A percentile compares a stretch with the other conserved stretches of the same genome.
These are phyloP conservation scores for Perkinsus olseni DNA, from an alignment of 169 alveolate genomes.

Conservation along the genomic window DNA sequence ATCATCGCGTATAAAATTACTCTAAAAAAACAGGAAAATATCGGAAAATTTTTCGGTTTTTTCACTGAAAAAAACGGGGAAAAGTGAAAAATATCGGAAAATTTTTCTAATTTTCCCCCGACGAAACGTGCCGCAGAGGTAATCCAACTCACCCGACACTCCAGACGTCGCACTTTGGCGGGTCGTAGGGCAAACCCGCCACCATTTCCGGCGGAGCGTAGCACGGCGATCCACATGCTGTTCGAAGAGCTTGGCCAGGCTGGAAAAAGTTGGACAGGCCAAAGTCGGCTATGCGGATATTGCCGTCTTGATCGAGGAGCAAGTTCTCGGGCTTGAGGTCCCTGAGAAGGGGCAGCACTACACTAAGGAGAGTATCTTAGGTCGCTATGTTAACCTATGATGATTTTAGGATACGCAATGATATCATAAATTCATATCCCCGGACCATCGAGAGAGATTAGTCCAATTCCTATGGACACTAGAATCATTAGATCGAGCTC, in stretches of 20 bases:
- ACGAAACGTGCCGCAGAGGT: no score
- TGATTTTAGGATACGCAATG: neutral
- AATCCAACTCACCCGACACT: neutral
- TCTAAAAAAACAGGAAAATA: constrained; percentile 64
- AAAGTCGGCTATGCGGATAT: constrained; percentile 65
- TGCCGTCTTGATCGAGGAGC: constrained; percentile 51
- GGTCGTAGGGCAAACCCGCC: constrained; percentile 46
- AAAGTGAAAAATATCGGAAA: no score
- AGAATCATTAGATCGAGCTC: no score
- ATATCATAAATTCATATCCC: neutral
- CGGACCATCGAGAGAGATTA: no score
- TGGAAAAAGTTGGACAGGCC: constrained; percentile 53
- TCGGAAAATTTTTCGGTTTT: neutral
- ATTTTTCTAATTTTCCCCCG: no score
- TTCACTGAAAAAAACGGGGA: no score
- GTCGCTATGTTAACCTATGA: neutral
- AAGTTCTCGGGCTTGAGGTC: constrained; percentile 77
- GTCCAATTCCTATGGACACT: no score
- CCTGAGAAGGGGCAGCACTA: neutral
- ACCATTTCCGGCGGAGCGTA: constrained; percentile 78
- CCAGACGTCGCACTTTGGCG: constrained; percentile 43
- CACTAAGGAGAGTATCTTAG: neutral
- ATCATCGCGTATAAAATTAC: constrained; percentile 62
- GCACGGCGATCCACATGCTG: constrained; percentile 76
- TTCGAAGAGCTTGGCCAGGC: constrained; percentile 42